Base-by-base conservation (phyloP, 176 grass and related monocot species). In the Carex scoparia region DNA sequence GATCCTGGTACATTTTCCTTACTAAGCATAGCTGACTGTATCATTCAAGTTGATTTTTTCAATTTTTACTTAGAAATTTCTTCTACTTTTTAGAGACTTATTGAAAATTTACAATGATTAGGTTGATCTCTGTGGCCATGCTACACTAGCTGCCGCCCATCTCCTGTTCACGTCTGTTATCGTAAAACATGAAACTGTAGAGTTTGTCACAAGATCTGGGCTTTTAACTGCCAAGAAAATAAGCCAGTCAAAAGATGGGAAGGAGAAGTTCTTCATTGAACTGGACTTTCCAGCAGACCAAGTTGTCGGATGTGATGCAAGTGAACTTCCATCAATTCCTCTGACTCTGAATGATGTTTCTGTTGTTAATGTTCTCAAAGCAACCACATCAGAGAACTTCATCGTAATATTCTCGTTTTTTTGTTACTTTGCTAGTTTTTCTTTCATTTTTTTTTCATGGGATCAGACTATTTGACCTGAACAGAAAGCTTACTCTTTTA, bases 141-240 rank as follows among this genome's bases (percentile, higher is more conserved):
- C 59, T 42, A 97, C 94, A 74, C 64, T 97, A 81, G 94, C 94
- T 18, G 85, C 91, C 12, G 84, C 94, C 0, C 89, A 93, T 79
- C 93, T 90, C 80, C 89, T 97, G 69, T 84, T 91, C 65, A 84
- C 84, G 0, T 75, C 81, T 49, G 72, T 84, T 19, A 81, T 91
- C 3, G 65, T 84, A 15, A 67, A 90, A 61, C 48, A 69, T 72
- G 46, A 63, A 48, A 78, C 77, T 19, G 69, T 93, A n/a, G 88
- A 97, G 60, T 97, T 97, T 66, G 14, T 69, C 32, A 91, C 89
- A 53, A 90, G 72, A 79, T 97, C 94, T 2, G 94, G 94, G 19
- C 5, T 91, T 57, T 79, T 91, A 69, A 93, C 86, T 4, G 91
- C 91, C 23, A 87, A 87, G 55, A 91, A 84, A 86, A 76, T 89